Evolutionary conservation across 2,329 filamentous ascomycete genomes (phyloP).

Genomic region (Sporothrix protearum): DNA sequence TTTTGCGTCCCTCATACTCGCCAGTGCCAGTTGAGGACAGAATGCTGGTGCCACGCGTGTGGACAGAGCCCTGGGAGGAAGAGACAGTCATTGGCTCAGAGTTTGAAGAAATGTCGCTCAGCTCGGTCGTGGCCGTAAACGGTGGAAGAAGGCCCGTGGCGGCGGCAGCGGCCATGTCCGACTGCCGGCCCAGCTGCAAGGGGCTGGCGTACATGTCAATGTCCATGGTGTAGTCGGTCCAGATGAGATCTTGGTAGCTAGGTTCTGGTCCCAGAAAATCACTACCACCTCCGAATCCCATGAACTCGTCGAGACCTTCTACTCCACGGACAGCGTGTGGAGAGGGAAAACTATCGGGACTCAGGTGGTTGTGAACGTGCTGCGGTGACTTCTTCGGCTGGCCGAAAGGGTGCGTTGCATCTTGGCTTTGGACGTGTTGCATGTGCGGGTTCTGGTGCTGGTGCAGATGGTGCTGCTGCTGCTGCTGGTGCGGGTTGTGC

Average conservation of each 20-base stretch:
- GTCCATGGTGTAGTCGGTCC: slow-evolving; percentile 45
- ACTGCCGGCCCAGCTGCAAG: slow-evolving; percentile 35
- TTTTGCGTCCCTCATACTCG: slow-evolving; percentile 32
- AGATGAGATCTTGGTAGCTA: slow-evolving; percentile 44
- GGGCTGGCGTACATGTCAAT: slow-evolving; percentile 41
- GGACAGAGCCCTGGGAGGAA: slow-evolving; percentile 44
- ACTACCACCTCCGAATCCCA: slow-evolving; percentile 35
- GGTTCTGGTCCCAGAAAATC: slow-evolving; percentile 39
- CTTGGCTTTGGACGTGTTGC: background rate
- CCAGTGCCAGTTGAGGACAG: slow-evolving; percentile 36
- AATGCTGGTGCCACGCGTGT: slow-evolving; percentile 48
- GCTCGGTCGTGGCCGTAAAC: slow-evolving; percentile 36
- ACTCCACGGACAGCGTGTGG: slow-evolving; percentile 35
- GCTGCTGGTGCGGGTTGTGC: slow-evolving; percentile 30
- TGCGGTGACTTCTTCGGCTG: slow-evolving; percentile 34
- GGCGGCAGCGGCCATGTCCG: slow-evolving; percentile 32
- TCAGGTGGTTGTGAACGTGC: slow-evolving; percentile 35
- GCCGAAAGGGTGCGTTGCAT: background rate
- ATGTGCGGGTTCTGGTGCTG: slow-evolving; percentile 23
- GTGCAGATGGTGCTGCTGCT: slow-evolving; percentile 26
- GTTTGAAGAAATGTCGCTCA: slow-evolving; percentile 42
- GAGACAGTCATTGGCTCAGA: slow-evolving; percentile 43
- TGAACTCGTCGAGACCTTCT: slow-evolving; percentile 43
- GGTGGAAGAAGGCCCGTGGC: slow-evolving; percentile 32
- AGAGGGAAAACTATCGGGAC: slow-evolving; percentile 38